phyloP scores from a whole-genome alignment of 164 flowering plant species.

The Magnolia sinica region DNA sequence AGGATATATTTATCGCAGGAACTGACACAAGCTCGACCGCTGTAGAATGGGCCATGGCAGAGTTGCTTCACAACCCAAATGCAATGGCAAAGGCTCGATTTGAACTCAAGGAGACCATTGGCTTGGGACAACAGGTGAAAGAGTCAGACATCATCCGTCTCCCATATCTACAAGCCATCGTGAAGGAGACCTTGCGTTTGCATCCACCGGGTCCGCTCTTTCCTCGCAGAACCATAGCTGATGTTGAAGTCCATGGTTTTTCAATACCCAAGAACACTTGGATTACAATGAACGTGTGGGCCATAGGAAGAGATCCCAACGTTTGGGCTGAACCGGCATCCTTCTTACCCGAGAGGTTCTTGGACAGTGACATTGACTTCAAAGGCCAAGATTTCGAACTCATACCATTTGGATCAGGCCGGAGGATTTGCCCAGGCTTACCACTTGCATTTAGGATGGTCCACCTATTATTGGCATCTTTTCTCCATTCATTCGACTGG shows the following conservation, averaged over 20 bases:
- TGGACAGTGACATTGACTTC: conserved; percentile 8
- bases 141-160: conserved; percentile 9
- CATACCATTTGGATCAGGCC: conserved; percentile 19
- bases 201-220: conserved; percentile 11
- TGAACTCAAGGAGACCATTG: not conserved
- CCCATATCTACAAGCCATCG: conserved; percentile 15
- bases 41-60: not conserved
- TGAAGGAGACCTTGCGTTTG: conserved; percentile 18
- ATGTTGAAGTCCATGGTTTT: conserved; percentile 1
- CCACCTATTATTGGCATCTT: conserved; percentile 15
- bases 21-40: not conserved
- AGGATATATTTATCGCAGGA: not conserved
- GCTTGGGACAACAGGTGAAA: not conserved
- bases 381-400: conserved; percentile 1
- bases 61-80: not conserved
- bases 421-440: conserved; percentile 20
- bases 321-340: not conserved
- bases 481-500: conserved; percentile 19
- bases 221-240: not conserved
- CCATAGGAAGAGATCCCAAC: conserved; percentile 3
- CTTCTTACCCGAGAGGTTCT: conserved; percentile 37
- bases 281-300: conserved; percentile 6
- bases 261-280: not conserved
- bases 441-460: conserved; percentile 16
- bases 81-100: conserved; percentile 1